Percentiles rank a stretch among this genome's conserved stretches.
Conservation (phyloP, 2,329 filamentous ascomycete species). For the Xylariaceae sp. region DNA sequence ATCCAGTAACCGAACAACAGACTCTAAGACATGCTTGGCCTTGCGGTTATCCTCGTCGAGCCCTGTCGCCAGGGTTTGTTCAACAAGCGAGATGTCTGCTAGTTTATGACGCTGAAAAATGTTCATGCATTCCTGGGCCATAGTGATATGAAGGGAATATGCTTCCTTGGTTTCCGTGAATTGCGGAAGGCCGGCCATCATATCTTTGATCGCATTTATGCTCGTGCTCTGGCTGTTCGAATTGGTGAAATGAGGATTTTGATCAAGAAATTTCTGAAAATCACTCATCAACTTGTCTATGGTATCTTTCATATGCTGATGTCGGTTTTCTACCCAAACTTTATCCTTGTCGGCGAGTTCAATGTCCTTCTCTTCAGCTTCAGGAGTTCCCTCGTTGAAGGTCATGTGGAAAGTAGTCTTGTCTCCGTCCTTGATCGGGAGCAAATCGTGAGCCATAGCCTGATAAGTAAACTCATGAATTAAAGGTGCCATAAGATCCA, state of each 20-base stretch:
- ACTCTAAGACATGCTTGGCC: conserved; percentile 81
- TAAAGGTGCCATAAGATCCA: conserved; percentile 85
- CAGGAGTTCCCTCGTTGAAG: conserved; percentile 67
- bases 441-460: conserved; percentile 91
- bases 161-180: conserved; percentile 95
- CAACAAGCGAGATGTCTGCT: conserved; percentile 77
- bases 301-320: conserved; percentile 96
- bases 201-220: conserved; percentile 90
- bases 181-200: conserved; percentile 90
- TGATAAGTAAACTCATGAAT: conserved; percentile 98
- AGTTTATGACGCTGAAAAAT: conserved; percentile 82
- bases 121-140: conserved; percentile 97
- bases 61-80: conserved; percentile 88
- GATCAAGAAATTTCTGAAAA: conserved; percentile 84
- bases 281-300: conserved; percentile 90
- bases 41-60: conserved; percentile 89
- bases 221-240: conserved; percentile 65
- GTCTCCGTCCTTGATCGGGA: conserved; percentile 83
- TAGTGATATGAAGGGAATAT: conserved; percentile 89
- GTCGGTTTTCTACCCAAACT: conserved; percentile 92
- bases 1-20: conserved; percentile 82
- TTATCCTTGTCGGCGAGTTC: conserved; percentile 87
- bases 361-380: conserved; percentile 81
- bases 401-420: conserved; percentile 81
- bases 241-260: conserved; percentile 89